Evolutionary conservation across 257 asterid genomes (phyloP), one percentile per base, ranked within the genome.

Genomic region (Solanum pennellii): DNA sequence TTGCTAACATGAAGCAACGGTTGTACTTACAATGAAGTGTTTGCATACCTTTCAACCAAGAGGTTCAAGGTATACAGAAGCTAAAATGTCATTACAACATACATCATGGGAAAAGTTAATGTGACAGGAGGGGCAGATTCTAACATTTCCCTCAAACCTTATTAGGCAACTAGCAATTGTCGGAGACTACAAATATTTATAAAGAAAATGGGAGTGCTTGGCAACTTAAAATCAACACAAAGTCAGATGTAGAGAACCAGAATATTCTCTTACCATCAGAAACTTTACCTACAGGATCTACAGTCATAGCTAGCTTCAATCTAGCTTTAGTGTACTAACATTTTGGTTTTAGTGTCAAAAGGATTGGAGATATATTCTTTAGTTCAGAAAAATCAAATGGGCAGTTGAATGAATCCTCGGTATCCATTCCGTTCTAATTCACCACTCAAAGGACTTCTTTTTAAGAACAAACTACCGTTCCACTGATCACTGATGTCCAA

Each of bases 241-340:
- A 47, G 62, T 49, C 44, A 79, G 10, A 79, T 9, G 15, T 29
- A 15, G 62, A 77, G 56, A 75, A 41, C 91, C 91, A 41, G 95
- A 93, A 83, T 94, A 91, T 90, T 90, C 94, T 89, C 93, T 92
- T 68, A 90, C 82, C 27, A 84, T 97, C 86, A 95, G 99, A 88
- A 96, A 97, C 91, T 91, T 89, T 86, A 93, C 95, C 49, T 96
- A 95, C 92, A 92, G 91, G 66, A 92, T 97, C 12, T 97, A 96
- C 86, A 97, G 99, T 91, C 96, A 95, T 94, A 97, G 99, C 94
- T 93, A 96, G 91, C 99, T 96, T 88, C 96, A 96, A 82, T 96
- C 91, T 91, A 98, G 99, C 85, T 25, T 41, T 11, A 41, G 47
- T 23, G 29, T 23, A 41, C 41, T 47, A 49, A 44, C 85, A 47